Percentiles rank a stretch among this genome's conserved stretches.
Conservation (phyloP, 805 yeast genomes). For the Starmerella stigmatis region DNA sequence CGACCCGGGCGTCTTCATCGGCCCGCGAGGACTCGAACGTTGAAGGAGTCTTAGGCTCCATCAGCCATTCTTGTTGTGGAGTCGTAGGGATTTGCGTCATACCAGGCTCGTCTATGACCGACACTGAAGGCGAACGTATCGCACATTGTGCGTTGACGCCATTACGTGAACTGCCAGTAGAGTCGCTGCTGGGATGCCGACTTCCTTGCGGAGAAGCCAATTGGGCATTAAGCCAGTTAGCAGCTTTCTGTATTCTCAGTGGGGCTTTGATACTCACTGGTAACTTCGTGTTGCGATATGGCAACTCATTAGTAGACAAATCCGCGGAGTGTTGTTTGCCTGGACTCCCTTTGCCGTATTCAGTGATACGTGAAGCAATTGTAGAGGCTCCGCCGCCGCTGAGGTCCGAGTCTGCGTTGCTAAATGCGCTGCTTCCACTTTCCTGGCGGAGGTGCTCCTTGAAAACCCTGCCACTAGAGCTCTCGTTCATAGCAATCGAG, state of each 20-base stretch:
- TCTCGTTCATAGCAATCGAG: background rate
- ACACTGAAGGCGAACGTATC: too few species aligned
- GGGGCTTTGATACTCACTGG: background rate
- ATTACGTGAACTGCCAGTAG: background rate
- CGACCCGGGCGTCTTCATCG: too few species aligned
- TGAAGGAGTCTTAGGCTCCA: too few species aligned
- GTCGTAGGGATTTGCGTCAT: too few species aligned
- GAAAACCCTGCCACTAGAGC: background rate
- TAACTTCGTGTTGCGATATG: too few species aligned
- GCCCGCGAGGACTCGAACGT: too few species aligned
- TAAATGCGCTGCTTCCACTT: background rate
- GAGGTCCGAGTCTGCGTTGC: background rate
- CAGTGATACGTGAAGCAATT: background rate
- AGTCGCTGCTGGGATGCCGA: background rate
- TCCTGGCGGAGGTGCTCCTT: constrained; percentile 2
- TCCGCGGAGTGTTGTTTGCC: too few species aligned
- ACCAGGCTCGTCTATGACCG: background rate
- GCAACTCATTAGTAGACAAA: too few species aligned
- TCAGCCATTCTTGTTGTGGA: too few species aligned
- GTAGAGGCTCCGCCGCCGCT: background rate
- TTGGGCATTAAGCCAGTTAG: background rate
- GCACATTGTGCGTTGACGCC: too few species aligned
- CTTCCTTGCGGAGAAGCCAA: background rate
- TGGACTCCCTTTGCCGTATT: too few species aligned
- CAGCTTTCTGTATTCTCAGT: constrained; percentile 1